Evolutionary conservation across 169 alveolate species (phyloP), one percentile per base, ranked within the genome.

Genomic region (Eimeria acervulina): DNA sequence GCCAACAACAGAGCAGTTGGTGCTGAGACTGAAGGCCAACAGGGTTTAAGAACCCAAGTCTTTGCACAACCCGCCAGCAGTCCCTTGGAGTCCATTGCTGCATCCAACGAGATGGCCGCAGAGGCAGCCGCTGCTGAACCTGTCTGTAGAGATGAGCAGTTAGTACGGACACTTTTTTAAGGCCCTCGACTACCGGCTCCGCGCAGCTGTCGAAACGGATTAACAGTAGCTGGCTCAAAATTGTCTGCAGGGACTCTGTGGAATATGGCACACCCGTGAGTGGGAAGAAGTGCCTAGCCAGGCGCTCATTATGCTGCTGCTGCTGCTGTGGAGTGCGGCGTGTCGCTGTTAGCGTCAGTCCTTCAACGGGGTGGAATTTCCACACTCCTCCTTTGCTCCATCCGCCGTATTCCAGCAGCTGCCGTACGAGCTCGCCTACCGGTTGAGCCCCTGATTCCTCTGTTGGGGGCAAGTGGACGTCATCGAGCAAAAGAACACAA

Each of bases 381-480:
- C 98, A 97, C 72, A 97, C 96, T 90, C 97, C 97, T 96, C 99
- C 95, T 96, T 98, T 98, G 96, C 98, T 98, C 99, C 99, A 99
- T 61, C 99, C 99, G 61, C 98, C 80, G 92, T 97, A 98, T 90
- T 98, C 99, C 94, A 98, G 93, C 98, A 98, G 98, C 97, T 98
- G 98, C 96, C 99, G 97, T 36, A 99, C 96, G 70, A 98, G 96
- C 97, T 99, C 99, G 89, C 98, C 97, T 2, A 99, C 99, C 26
- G 99, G 99, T 96, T 99, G 98, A 28, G 99, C 99, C 44, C 99
- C 99, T 68, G 98, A 99, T 26, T 97, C 98, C 95, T 99, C 99
- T 95, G 98, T 98, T 95, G 98, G 97, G 31, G 99, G 99, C 99
- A 98, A 97, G 97, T 98, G 98, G 66, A 99, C 87, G 96, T 99